These are phyloP conservation scores for Fusarium haematococcum DNA, from an alignment of 2,329 filamentous ascomycete species.

Conservation along the genomic window DNA sequence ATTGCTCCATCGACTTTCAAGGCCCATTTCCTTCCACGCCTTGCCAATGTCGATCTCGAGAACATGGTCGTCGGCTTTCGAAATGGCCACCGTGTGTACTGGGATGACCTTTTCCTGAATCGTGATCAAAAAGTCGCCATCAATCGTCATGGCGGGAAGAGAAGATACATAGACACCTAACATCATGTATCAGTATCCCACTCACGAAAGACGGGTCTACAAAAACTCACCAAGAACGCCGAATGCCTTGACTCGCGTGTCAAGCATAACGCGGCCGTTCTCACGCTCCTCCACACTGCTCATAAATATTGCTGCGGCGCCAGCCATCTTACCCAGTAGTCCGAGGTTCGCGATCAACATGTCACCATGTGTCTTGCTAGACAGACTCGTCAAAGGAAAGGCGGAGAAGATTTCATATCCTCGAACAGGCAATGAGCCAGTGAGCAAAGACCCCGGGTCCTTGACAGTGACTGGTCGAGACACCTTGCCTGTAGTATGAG, in stretches of 20 bases:
- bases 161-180: conserved; percentile 80
- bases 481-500: conserved; percentile 75
- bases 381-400: conserved; percentile 73
- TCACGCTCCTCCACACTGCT: conserved; percentile 66
- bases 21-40: conserved; percentile 81
- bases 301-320: conserved; percentile 78
- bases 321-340: conserved; percentile 89
- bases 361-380: conserved; percentile 47
- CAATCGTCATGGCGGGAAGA: conserved; percentile 70
- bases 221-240: conserved; percentile 73
- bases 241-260: conserved; percentile 81
- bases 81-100: conserved; percentile 71
- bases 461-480: conserved; percentile 62
- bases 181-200: background rate
- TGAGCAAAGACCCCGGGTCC: conserved; percentile 64
- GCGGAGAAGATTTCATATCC: conserved; percentile 88
- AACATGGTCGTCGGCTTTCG: conserved; percentile 65
- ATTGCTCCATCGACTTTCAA: conserved; percentile 82
- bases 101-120: conserved; percentile 80
- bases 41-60: conserved; percentile 80
- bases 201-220: background rate
- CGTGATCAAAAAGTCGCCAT: conserved; percentile 77
- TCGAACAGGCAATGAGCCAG: conserved; percentile 70
- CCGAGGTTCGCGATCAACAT: conserved; percentile 78
- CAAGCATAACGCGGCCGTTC: conserved; percentile 73